Evolutionary conservation across 345 rosid species (phyloP), one percentile per base, ranked within the genome.

Genomic region (Eucalyptus brandiana): DNA sequence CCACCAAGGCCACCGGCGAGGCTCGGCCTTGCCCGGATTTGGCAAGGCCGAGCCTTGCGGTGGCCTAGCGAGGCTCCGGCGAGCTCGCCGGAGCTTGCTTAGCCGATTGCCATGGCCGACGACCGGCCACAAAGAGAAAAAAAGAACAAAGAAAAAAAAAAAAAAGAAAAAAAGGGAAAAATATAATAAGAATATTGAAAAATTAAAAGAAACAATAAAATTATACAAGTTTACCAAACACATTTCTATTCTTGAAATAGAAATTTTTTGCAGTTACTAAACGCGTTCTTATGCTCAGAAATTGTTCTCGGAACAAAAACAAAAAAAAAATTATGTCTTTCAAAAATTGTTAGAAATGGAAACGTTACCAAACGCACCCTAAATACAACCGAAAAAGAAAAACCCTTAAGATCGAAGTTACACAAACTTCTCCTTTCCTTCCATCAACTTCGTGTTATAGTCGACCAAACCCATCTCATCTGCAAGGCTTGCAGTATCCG

Each of bases 401-500:
- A 21, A 19, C 15, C 40, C 40, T 0, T n/a, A 1, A 9, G 10
- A 65, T 65, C 21, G 5, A 76, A 76, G 30, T 76, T 40, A 76
- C 47, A 40, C 28, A 37, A 21, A 40, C 85, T 76, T 76, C 44
- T 34, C 30, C 51, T 34, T 49, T 69, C 58, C 87, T 80, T 69
- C 89, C 53, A n/a, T 81, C 54, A 34, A 60, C 50, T 87, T 87
- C 13, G 13, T 44, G 80, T 88, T 40, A 40, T 40, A 76, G 47
- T 76, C 3, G 4, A 40, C 56, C 72, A 92, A 42, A 88, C 80
- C 88, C 85, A 95, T 48, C 92, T 98, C 99, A 30, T 96, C 94
- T 50, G 93, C 88, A 86, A 93, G 93, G 91, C 96, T 88, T 5
- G 96, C 90, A 23, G 93, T 93, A 88, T 93, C 94, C 7, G 99